Evolutionary conservation across 2,329 filamentous ascomycete species (phyloP).

Genomic region (Rugonectria rugulosa): DNA sequence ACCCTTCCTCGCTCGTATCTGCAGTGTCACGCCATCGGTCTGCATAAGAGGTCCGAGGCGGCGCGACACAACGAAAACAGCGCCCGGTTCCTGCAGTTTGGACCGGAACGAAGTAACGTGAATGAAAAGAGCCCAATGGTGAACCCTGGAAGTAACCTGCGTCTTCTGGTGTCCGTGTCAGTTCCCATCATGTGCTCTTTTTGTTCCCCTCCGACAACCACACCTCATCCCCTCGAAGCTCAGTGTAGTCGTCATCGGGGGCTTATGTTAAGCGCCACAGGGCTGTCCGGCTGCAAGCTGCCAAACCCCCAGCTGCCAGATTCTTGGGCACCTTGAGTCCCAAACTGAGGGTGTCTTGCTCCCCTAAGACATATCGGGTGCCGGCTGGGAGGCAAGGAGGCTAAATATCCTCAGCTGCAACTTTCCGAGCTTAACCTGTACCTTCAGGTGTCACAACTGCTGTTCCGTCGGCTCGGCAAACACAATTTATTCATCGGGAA

Average conservation of each 20-base stretch:
- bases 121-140: background rate
- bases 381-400: background rate
- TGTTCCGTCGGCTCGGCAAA: background rate
- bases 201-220: background rate
- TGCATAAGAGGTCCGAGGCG: background rate
- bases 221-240: background rate
- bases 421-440: background rate
- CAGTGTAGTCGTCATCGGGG: background rate
- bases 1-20: background rate
- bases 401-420: background rate
- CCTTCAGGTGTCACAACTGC: background rate
- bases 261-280: background rate
- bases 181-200: background rate
- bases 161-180: background rate
- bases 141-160: background rate
- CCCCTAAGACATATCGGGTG: background rate
- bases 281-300: background rate
- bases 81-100: background rate
- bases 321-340: no score
- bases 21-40: conserved; percentile 1
- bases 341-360: no score
- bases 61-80: background rate
- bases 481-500: background rate
- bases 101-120: background rate
- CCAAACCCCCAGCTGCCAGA: no score